Evolutionary conservation across 495 filamentous ascomycete species (phyloP), one percentile per base, ranked within the genome.

Genomic region (Bacidia rubella): DNA sequence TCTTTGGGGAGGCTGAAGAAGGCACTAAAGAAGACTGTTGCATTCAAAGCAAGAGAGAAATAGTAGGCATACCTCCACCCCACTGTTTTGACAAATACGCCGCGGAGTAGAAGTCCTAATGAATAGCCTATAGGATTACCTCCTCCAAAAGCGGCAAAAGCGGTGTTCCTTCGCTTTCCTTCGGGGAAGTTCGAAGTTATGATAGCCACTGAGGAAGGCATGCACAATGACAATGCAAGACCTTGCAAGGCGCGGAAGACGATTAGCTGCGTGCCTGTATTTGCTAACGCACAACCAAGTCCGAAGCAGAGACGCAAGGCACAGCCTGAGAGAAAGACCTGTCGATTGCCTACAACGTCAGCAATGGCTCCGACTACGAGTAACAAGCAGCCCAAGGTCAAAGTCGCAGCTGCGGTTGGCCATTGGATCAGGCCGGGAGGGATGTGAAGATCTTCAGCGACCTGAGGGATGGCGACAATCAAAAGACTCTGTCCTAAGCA

Each of bases 201-300:
- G 24, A 79, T 65, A 47, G 61, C 62, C 11, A 79, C 70, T 2
- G 73, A 68, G 10, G 70, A 64, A 2, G 76, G 73, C 3, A 82
- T 62, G 53, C 70, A 75, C 52, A 80, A 60, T 1, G 73, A 67
- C 20, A 70, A 61, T 0, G 76, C 70, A 19, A 79, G 51, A 19
- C 78, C 76, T 24, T 70, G 66, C 15, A 76, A 53, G 1, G 65
- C 68, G 20, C 77, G 74, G 54, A 77, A 77, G 11, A 70, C 29
- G 47, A 80, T 74, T n/a, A 82, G 59, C 53, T 80, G 66, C 15
- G 57, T 51, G 0, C 69, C 66, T 7, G 58, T 74, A 3, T 59
- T 62, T 0, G 69, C 59, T 1, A 79, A 60, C 1, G 71, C 70
- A 42, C 65, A 68, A 0, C 66, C 72, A 7, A 78, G 56, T 3